Conservation (phyloP, 257 asterid genomes). For the Paulownia fortunei region DNA sequence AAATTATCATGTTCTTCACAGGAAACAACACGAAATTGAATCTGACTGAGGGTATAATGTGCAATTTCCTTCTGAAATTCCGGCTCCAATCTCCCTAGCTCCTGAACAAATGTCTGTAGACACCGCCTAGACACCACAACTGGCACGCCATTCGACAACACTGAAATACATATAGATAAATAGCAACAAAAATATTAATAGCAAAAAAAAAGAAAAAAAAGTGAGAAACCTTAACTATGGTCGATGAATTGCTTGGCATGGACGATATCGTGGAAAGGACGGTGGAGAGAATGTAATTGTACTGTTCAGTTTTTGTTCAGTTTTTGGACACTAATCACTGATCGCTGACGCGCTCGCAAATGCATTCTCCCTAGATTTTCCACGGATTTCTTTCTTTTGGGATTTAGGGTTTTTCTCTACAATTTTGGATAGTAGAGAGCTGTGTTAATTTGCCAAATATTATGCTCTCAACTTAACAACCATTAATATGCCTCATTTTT, state of each 20-base stretch:
- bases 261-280: constrained; percentile 61
- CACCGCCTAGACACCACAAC: constrained; percentile 81
- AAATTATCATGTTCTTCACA: constrained; percentile 68
- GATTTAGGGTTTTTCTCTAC: background rate
- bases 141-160: constrained; percentile 71
- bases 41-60: constrained; percentile 71
- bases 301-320: constrained; percentile 82
- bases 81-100: constrained; percentile 64
- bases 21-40: constrained; percentile 77
- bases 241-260: constrained; percentile 67
- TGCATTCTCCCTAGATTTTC: constrained; percentile 56
- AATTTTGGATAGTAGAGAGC: too few relatives aligned
- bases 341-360: constrained; percentile 75
- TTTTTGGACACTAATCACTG: too few relatives aligned
- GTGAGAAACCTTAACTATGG: constrained; percentile 50
- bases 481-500: background rate
- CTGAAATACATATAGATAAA: constrained; percentile 41
- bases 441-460: too few relatives aligned
- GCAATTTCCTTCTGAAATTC: constrained; percentile 75
- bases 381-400: background rate
- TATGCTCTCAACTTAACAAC: background rate
- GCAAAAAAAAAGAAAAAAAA: background rate
- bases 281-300: constrained; percentile 65
- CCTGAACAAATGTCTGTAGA: constrained; percentile 73
- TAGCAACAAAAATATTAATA: background rate